phyloP scores from a whole-genome alignment of 2,329 filamentous ascomycete genomes.

The Fusarium phyllophilum region DNA sequence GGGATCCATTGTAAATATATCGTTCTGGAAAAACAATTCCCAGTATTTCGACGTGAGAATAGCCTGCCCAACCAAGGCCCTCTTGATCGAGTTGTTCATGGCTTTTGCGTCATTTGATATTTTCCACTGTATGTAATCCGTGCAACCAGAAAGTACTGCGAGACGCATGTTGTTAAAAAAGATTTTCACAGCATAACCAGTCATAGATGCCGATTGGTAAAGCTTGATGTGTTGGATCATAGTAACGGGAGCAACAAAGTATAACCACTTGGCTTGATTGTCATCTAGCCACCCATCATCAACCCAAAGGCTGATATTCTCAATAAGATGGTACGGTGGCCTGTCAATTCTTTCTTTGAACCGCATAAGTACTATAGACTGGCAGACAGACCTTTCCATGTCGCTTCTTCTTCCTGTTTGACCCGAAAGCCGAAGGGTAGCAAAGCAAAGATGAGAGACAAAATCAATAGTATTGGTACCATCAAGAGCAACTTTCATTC shows the following conservation, averaged over 20 bases:
- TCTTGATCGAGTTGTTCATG: rapidly evolving
- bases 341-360: rapidly evolving
- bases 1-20: background rate
- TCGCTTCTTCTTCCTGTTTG: rapidly evolving
- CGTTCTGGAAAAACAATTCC: background rate
- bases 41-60: background rate
- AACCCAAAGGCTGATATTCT: no score
- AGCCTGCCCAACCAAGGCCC: rapidly evolving
- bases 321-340: no score
- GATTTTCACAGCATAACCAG: no score
- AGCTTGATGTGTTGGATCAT: no score
- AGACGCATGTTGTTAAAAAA: background rate
- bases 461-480: background rate
- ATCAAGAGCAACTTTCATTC: background rate
- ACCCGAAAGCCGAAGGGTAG: rapidly evolving
- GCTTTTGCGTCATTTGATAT: background rate
- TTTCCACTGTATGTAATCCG: background rate
- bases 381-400: rapidly evolving
- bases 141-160: rapidly evolving
- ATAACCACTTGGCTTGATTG: background rate
- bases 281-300: background rate
- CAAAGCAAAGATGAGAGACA: background rate
- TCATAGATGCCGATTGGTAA: no score
- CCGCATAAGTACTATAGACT: background rate
- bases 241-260: no score